These are phyloP conservation scores for Porphyrellus cyaneotinctus DNA, from an alignment of 768 basidiomycete genomes.

Conservation along the genomic window DNA sequence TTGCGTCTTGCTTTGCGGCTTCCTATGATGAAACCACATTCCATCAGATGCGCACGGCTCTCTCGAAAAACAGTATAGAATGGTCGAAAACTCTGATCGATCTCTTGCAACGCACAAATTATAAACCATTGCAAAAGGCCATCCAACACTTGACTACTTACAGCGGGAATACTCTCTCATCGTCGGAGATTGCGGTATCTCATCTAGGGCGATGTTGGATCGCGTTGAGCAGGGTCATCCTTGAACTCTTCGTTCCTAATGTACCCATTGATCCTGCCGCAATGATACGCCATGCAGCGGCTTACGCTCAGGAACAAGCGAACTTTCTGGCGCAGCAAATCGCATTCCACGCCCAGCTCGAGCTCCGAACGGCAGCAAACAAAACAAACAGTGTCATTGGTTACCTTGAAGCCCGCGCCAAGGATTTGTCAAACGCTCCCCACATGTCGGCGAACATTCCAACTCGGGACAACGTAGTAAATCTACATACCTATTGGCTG, in stretches of 20 bases:
- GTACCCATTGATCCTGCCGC: constrained; percentile 84
- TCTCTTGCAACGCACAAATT: constrained; percentile 32
- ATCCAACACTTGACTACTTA: constrained; percentile 29
- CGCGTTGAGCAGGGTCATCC: constrained; percentile 51
- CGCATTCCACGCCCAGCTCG: constrained; percentile 50
- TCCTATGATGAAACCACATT: constrained; percentile 33
- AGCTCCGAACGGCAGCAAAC: constrained; percentile 55
- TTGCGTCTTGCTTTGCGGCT: constrained; percentile 42
- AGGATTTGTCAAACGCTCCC: constrained; percentile 27
- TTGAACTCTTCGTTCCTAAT: constrained; percentile 77
- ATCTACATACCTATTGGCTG: constrained; percentile 63
- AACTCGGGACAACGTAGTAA: constrained; percentile 40
- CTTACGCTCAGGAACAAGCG: constrained; percentile 43
- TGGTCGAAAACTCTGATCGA: constrained; percentile 26
- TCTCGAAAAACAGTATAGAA: constrained; percentile 7
- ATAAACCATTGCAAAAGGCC: constrained; percentile 35
- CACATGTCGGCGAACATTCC: constrained; percentile 28
- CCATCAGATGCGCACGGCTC: constrained; percentile 9
- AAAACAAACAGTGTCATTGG: constrained; percentile 43
- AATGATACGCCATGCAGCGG: constrained; percentile 44
- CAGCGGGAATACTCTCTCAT: constrained; percentile 13
- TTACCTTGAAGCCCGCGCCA: constrained; percentile 40
- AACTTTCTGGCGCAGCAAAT: constrained; percentile 45
- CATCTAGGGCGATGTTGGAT: constrained; percentile 55
- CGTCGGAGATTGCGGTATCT: constrained; percentile 25